A percentile compares a stretch with the other conserved stretches of the same genome.
Evolutionary conservation across 2,329 filamentous ascomycete genomes (phyloP).

Genomic region (Aspergillus novofumigatus): DNA sequence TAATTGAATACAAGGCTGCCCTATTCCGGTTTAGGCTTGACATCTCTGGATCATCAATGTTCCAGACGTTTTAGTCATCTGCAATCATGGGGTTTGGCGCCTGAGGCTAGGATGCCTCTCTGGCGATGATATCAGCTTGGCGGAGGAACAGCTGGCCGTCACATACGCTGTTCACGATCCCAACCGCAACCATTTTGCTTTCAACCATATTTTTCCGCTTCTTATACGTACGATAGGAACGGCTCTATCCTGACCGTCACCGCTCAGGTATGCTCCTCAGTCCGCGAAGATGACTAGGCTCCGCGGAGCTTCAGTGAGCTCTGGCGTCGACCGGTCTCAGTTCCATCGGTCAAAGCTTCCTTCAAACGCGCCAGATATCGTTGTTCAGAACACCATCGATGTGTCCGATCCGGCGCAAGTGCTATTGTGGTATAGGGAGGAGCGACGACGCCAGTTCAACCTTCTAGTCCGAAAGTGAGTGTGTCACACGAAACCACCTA

Average conservation of each 20-base stretch:
- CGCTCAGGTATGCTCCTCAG: slow-evolving; percentile 24
- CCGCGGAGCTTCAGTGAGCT: slow-evolving; percentile 37
- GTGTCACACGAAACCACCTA: slow-evolving; percentile 7
- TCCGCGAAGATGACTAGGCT: slow-evolving; percentile 38
- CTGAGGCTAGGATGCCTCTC: slow-evolving; percentile 12
- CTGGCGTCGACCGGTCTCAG: slow-evolving; percentile 25
- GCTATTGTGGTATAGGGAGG: slow-evolving; percentile 36
- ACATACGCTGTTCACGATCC: not conserved
- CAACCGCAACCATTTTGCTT: not conserved
- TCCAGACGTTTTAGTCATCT: not conserved
- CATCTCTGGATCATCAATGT: not conserved
- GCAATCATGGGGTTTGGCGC: slow-evolving; percentile 3
- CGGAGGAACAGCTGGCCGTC: slow-evolving; percentile 8
- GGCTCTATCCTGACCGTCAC: not conserved
- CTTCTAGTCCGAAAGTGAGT: slow-evolving; percentile 63
- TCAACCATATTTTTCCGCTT: not conserved
- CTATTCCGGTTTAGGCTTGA: not conserved
- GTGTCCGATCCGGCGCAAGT: slow-evolving; percentile 36
- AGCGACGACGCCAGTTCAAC: slow-evolving; percentile 48
- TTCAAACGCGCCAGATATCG: slow-evolving; percentile 35
- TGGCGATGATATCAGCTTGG: slow-evolving; percentile 21
- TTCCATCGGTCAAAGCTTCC: slow-evolving; percentile 38
- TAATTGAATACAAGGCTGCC: not conserved
- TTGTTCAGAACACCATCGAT: slow-evolving; percentile 37
- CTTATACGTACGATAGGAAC: not conserved